Evolutionary conservation across 768 basidiomycete genomes (phyloP), one percentile per base, ranked within the genome.

Genomic region (Tubosaeta sp.): DNA sequence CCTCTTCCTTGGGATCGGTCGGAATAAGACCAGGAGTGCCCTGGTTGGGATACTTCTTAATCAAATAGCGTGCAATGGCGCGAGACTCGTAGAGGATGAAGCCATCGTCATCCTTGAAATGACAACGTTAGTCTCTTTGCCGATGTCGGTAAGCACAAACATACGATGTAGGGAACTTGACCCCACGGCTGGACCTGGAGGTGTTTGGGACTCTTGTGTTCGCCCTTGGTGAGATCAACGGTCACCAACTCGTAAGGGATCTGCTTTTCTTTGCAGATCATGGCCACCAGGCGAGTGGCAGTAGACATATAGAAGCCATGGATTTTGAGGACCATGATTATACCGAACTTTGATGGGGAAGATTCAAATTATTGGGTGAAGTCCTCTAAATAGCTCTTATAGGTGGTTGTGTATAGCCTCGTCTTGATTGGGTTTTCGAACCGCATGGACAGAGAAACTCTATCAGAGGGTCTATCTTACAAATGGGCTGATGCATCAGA

Each of bases 61-160:
- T 77, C 58, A 86, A 60, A 63, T 87, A 88, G 13, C 80, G 76
- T 35, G 61, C 65, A 54, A 87, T 85, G 1, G 84, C 84, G 14
- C 83, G 79, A 37, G 76, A 77, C 60, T 85, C 84, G 64, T 76
- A 86, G 26, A 89, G 57, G 50, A 77, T 70, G 65, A 85, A 80
- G 5, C 83, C 85, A 35, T 82, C 83, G 25, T 86, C 84, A 46
- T 82, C 73, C 76, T 79, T n/a, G 25, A 33, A 11, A 43, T 34
- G n/a, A n/a, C n/a, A n/a, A n/a, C 32, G 1, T 1, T 0, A 1
- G 33, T 57, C 22, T 45, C 25, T 11, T 4, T 4, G 22, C 8
- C 3, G 5, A 10, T 26, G 12, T 4, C 11, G 25, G 7, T 7
- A 26, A 5, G 10, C 13, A 4, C 35, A 13, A 25, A 56, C 68